Evolutionary conservation across 2,329 filamentous ascomycete genomes (phyloP).

Genomic region (Fusarium acutatum): DNA sequence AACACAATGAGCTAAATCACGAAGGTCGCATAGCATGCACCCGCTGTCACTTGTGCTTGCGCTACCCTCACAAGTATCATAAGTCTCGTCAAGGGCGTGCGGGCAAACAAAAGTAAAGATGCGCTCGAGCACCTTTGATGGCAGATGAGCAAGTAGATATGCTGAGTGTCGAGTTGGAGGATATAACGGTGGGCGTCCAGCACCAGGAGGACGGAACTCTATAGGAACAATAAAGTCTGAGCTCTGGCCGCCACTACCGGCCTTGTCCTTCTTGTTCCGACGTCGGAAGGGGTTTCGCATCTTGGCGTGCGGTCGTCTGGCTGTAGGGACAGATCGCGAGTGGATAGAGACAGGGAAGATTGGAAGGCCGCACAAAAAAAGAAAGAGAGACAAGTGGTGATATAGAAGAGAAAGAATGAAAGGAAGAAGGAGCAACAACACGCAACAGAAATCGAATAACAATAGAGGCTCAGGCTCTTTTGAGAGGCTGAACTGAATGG

Average conservation of each 20-base stretch:
- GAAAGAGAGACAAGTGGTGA: neutral
- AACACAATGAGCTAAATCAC: conserved; percentile 84
- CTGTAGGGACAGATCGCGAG: neutral
- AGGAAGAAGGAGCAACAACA: neutral
- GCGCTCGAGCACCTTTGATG: conserved; percentile 73
- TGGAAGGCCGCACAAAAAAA: neutral
- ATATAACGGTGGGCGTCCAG: conserved; percentile 41
- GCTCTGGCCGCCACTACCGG: conserved; percentile 35
- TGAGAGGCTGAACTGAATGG: neutral
- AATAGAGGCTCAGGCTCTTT: conserved; percentile 4
- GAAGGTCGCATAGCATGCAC: conserved; percentile 93
- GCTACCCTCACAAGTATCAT: conserved; percentile 84
- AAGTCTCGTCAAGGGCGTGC: conserved; percentile 78
- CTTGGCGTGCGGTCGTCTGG: conserved; percentile 26
- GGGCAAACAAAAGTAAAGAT: conserved; percentile 88
- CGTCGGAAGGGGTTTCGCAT: conserved; percentile 51
- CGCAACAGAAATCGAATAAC: neutral
- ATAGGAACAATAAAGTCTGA: conserved; percentile 40
- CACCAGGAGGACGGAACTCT: conserved; percentile 42
- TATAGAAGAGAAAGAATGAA: conserved; percentile 1
- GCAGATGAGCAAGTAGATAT: conserved; percentile 62
- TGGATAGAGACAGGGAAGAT: conserved; percentile 4
- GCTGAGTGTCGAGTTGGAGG: conserved; percentile 54
- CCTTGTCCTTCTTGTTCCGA: conserved; percentile 50
- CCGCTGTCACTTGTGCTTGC: conserved; percentile 71